Percentiles rank a stretch among this genome's conserved stretches.
These are phyloP conservation scores for Russula abietina DNA, from an alignment of 768 basidiomycete species.

Conservation along the genomic window DNA sequence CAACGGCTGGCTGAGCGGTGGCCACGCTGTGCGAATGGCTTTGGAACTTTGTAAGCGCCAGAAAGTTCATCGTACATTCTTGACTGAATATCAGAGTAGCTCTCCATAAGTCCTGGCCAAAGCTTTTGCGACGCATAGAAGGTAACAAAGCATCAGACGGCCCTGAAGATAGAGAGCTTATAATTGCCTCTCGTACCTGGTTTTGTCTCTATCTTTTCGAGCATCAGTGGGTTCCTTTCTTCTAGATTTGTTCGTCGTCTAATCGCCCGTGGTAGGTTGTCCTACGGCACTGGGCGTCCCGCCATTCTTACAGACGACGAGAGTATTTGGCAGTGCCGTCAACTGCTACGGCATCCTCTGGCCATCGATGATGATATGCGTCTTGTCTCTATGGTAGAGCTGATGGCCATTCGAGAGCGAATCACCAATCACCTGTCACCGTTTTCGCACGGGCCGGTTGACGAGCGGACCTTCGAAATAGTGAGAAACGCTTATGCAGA, in stretches of 20 bases:
- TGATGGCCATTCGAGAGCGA: slow-evolving; percentile 84
- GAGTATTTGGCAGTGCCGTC: slow-evolving; percentile 74
- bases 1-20: slow-evolving; percentile 91
- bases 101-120: slow-evolving; percentile 89
- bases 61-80: background rate
- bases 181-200: slow-evolving; percentile 83
- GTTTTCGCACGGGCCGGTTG: slow-evolving; percentile 63
- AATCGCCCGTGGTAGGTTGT: slow-evolving; percentile 51
- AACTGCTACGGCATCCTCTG: slow-evolving; percentile 79
- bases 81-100: slow-evolving; percentile 37
- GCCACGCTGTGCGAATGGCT: slow-evolving; percentile 96
- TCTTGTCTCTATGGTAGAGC: slow-evolving; percentile 88
- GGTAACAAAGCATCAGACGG: slow-evolving; percentile 49
- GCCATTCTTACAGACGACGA: slow-evolving; percentile 92
- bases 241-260: background rate
- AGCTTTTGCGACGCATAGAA: slow-evolving; percentile 71
- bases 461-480: slow-evolving; percentile 63
- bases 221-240: slow-evolving; percentile 65
- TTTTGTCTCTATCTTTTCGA: slow-evolving; percentile 92
- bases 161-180: slow-evolving; percentile 67
- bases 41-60: slow-evolving; percentile 76
- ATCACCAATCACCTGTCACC: slow-evolving; percentile 80
- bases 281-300: slow-evolving; percentile 90
- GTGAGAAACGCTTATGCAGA: slow-evolving; percentile 69
- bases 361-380: slow-evolving; percentile 92